phyloP scores from a whole-genome alignment of 768 basidiomycete genomes.

The Jaapia argillacea region DNA sequence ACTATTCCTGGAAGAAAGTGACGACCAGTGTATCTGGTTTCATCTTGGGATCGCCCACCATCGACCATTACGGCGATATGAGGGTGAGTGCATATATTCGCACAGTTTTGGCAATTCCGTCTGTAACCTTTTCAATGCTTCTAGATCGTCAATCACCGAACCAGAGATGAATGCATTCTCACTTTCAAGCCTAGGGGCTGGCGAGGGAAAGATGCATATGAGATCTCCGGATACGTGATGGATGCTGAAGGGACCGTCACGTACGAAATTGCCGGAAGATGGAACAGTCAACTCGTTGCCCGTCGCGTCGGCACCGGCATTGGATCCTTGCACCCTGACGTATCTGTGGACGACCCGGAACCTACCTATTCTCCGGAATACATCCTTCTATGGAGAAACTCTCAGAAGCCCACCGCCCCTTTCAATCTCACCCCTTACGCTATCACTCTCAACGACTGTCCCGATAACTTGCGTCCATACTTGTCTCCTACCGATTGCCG shows the following conservation, averaged over 20 bases:
- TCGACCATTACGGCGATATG: slow-evolving; percentile 79
- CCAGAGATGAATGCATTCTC: slow-evolving; percentile 75
- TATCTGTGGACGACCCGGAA: slow-evolving; percentile 38
- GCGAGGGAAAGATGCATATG: slow-evolving; percentile 85
- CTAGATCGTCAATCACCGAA: slow-evolving; percentile 83
- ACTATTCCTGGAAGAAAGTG: slow-evolving; percentile 95
- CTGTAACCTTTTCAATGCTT: not conserved
- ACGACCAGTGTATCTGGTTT: slow-evolving; percentile 89
- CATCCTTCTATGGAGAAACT: slow-evolving; percentile 89
- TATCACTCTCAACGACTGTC: slow-evolving; percentile 85
- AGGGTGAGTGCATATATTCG: slow-evolving; percentile 41
- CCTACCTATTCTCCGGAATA: slow-evolving; percentile 53
- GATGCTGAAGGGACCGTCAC: slow-evolving; percentile 53
- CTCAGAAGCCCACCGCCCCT: slow-evolving; percentile 69
- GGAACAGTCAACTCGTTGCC: slow-evolving; percentile 92
- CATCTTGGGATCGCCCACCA: slow-evolving; percentile 66
- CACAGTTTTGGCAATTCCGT: not conserved
- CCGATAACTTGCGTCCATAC: slow-evolving; percentile 59
- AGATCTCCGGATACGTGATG: slow-evolving; percentile 81
- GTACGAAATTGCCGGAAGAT: slow-evolving; percentile 90
- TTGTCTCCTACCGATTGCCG: slow-evolving; percentile 89
- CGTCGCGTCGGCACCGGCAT: slow-evolving; percentile 49
- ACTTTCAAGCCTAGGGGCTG: slow-evolving; percentile 97
- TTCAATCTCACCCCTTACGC: slow-evolving; percentile 97
- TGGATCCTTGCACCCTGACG: slow-evolving; percentile 65